Base-by-base conservation (phyloP, 2,329 filamentous ascomycete species). In the Botrytis squamosa region DNA sequence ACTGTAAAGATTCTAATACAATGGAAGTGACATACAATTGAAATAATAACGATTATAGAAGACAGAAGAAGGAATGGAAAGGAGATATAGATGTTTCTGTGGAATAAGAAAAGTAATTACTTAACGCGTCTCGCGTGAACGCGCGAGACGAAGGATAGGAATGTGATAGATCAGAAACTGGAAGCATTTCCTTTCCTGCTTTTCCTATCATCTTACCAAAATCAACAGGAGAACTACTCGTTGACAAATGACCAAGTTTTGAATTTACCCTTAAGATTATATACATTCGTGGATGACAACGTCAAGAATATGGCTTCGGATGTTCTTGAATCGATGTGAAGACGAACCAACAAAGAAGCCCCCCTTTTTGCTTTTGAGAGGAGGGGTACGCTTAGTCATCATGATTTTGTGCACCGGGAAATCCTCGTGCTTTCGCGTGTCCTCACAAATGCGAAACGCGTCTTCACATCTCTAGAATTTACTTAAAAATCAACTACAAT, bases 151-250 rank as follows among this genome's bases (percentile, higher is more conserved):
- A 68, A 55, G 25, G 42, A 14, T 65, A 25, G 63, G 46, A 55
- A 68, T 68, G 36, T 68, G 65, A 68, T 33, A 22, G 46, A 68
- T 68, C 65, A 68, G 33, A 68, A 68, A 55, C 22, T 40, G 33
- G n/a, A 68, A 29, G 25, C 36, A 29, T 40, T 66, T 49, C n/a
- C 46, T 29, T 40, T 46, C 36, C 46, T 55, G 16, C 46, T 25
- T 55, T 16, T n/a, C 4, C 4, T 36, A 38, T 4, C 46, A 55
- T 14, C n/a, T 68, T 40, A 7, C 25, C 4, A n/a, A 57, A 66
- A 57, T 29, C 18, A 57, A 25, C 25, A 40, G 8, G 36, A 57
- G 49, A 55, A 22, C 49, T 57, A 68, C 49, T 68, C 46, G 29
- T 42, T 42, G 36, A 33, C 1, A 57, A 0, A 29, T 42, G 36